Base-by-base conservation (phyloP, 352 stramenopile species). In the Phytophthora macrochlamydospora region DNA sequence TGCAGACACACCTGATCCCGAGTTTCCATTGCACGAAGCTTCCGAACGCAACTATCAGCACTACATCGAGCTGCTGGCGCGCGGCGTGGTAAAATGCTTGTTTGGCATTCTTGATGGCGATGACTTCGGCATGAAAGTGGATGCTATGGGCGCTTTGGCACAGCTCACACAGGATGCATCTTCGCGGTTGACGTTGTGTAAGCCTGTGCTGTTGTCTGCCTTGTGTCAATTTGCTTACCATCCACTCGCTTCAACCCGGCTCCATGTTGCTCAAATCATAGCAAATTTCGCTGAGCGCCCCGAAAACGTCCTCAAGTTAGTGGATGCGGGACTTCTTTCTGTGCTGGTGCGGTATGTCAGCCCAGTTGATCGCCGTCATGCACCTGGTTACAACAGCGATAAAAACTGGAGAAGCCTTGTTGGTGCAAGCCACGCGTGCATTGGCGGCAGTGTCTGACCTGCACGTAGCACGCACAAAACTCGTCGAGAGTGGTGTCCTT, bases 341-440 rank as follows among this genome's bases (percentile, higher is more conserved):
- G 81, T 92, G 40, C 63, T 93, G n/a, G 77, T 92, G 63, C 83
- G 86, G 64, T 90, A 88, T 56, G 84, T 92, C 7, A 87, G 75
- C 13, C 79, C 83, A 1, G 67, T 81, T 28, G 65, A 63, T 60
- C 67, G 52, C 56, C 56, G n/a, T 37, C 54, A 61, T 42, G 8
- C 54, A 35, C 37, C 63, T 45, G 48, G 61, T 2, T 62, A 74
- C 48, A 53, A 29, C 32, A 67, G 62, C 8, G 61, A 70, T 45
- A 74, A 67, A 28, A 7, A 40, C 51, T 32, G 40, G 49, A 7
- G 79, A 81, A 11, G 74, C 85, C 37, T 74, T 92, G 14, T 63
- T 90, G 12, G 68, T 85, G 18, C 71, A 89, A 58, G 76, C 78
- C 2, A 90, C 81, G 11, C 73, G 83, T 7, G 83, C 83, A 18